Conservation (phyloP, 1,284 basidiomycete genomes). For the Ceratobasidium sp. region DNA sequence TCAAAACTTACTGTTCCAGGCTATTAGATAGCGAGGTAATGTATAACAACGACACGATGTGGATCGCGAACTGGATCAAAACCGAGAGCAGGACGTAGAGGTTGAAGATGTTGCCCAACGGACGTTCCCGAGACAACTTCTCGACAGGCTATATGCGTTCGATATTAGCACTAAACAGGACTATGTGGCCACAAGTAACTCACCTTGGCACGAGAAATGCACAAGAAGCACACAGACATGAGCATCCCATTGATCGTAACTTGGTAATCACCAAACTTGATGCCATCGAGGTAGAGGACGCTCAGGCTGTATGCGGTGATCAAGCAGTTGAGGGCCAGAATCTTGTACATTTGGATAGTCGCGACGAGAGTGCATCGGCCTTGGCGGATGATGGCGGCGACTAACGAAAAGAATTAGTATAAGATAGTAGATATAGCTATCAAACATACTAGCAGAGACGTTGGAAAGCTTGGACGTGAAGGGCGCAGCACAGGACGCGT, state of each 20-base stretch:
- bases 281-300: constrained; percentile 96
- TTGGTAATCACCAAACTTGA: constrained; percentile 98
- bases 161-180: not conserved
- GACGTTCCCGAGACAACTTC: constrained; percentile 90
- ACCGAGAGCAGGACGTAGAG: constrained; percentile 93
- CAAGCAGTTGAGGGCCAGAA: constrained; percentile 93
- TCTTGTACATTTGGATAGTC: constrained; percentile 99
- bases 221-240: constrained; percentile 97
- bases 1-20: constrained; percentile 78
- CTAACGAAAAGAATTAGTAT: constrained; percentile 60
- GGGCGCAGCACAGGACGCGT: constrained; percentile 95
- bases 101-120: constrained; percentile 95
- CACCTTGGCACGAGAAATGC: constrained; percentile 96
- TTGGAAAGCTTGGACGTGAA: constrained; percentile 97
- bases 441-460: constrained; percentile 85
- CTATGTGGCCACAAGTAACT: constrained; percentile 50
- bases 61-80: constrained; percentile 90
- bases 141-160: constrained; percentile 62
- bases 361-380: constrained; percentile 97
- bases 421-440: not conserved
- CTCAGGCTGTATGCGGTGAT: constrained; percentile 96
- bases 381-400: constrained; percentile 95
- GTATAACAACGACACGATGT: constrained; percentile 90
- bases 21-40: constrained; percentile 87
- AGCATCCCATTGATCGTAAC: constrained; percentile 94